Percentiles rank a stretch among this genome's conserved stretches.
Evolutionary conservation across 768 basidiomycete genomes (phyloP).

Genomic region (Terana coerulea): DNA sequence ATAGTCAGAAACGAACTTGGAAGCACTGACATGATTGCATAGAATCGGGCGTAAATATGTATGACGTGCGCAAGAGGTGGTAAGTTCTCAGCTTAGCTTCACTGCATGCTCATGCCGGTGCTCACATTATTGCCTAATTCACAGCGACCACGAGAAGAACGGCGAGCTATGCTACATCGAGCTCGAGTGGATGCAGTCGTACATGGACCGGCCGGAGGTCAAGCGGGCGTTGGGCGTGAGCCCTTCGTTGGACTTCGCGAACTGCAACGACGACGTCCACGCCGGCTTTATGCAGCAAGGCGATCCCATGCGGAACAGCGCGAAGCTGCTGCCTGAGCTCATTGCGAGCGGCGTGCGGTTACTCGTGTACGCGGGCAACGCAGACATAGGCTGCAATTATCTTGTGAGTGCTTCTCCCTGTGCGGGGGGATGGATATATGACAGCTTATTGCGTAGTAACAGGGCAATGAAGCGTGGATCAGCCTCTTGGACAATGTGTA

Average conservation of each 20-base stretch:
- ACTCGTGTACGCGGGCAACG: slow-evolving; percentile 87
- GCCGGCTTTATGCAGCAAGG: slow-evolving; percentile 78
- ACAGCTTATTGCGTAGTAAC: not conserved
- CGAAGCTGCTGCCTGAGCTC: slow-evolving; percentile 72
- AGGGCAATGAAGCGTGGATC: slow-evolving; percentile 82
- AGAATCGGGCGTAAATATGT: slow-evolving; percentile 55
- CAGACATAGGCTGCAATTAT: slow-evolving; percentile 91
- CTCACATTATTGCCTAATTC: not conserved
- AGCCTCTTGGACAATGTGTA: slow-evolving; percentile 58
- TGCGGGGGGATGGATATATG: not conserved
- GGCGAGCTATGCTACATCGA: slow-evolving; percentile 74
- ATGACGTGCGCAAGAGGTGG: slow-evolving; percentile 79
- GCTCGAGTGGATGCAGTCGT: slow-evolving; percentile 85
- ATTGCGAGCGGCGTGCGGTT: slow-evolving; percentile 80
- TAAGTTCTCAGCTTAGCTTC: not conserved
- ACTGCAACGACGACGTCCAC: slow-evolving; percentile 81
- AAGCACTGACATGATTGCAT: not conserved
- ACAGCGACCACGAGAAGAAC: slow-evolving; percentile 55
- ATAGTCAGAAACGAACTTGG: no score
- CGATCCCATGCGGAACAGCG: slow-evolving; percentile 83
- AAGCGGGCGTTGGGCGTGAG: slow-evolving; percentile 83
- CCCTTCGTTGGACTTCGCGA: slow-evolving; percentile 52
- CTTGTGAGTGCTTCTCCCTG: slow-evolving; percentile 41
- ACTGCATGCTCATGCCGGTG: not conserved
- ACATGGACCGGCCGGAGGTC: slow-evolving; percentile 73